A percentile compares a stretch with the other conserved stretches of the same genome.
Evolutionary conservation across 2,329 filamentous ascomycete species (phyloP).

Genomic region (Aspergillus clavatus): DNA sequence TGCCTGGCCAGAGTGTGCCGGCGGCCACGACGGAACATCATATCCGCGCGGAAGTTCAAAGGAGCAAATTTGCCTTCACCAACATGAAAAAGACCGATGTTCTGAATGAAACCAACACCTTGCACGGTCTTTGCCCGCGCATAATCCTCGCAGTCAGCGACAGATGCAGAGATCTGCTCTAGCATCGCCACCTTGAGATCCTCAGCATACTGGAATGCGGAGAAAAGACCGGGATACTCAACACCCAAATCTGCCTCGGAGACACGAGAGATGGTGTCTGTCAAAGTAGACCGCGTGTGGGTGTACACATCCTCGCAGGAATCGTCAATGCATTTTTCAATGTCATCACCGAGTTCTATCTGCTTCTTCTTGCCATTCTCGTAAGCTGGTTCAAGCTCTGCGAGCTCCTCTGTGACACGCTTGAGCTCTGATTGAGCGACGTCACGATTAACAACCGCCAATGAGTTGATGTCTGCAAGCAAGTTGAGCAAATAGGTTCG

Average conservation of each 20-base stretch:
- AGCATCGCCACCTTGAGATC: slow-evolving; percentile 90
- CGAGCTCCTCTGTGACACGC: slow-evolving; percentile 72
- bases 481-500: slow-evolving; percentile 95
- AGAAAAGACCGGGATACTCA: slow-evolving; percentile 78
- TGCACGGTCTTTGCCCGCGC: slow-evolving; percentile 72
- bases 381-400: slow-evolving; percentile 76
- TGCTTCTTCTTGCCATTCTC: slow-evolving; percentile 79
- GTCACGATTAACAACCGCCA: slow-evolving; percentile 82
- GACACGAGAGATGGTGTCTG: slow-evolving; percentile 68
- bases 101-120: slow-evolving; percentile 83
- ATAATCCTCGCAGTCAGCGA: slow-evolving; percentile 75
- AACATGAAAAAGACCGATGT: slow-evolving; percentile 80
- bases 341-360: slow-evolving; percentile 71
- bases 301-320: slow-evolving; percentile 83
- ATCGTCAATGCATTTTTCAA: slow-evolving; percentile 76
- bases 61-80: slow-evolving; percentile 76
- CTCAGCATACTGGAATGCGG: slow-evolving; percentile 86
- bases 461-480: slow-evolving; percentile 74
- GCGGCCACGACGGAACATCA: slow-evolving; percentile 81
- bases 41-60: slow-evolving; percentile 80
- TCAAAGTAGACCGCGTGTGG: slow-evolving; percentile 71
- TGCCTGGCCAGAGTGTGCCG: slow-evolving; percentile 76
- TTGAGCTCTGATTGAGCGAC: slow-evolving; percentile 81
- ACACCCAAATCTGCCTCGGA: slow-evolving; percentile 76
- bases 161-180: slow-evolving; percentile 74